Evolutionary conservation across 768 basidiomycete genomes (phyloP).

Genomic region (Pholiota conissans): DNA sequence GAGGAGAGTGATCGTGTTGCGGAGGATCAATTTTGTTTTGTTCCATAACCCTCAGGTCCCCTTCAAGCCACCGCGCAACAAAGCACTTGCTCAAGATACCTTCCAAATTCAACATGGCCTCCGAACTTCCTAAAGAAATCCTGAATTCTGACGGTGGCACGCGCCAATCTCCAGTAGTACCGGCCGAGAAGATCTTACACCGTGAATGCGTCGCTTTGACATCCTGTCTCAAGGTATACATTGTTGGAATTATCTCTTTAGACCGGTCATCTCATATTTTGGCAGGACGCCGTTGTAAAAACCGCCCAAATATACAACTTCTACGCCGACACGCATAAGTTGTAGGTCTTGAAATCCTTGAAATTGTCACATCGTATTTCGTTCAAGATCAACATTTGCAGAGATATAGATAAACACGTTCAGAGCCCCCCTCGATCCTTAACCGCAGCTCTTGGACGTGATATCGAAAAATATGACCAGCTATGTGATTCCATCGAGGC

Average conservation of each 20-base stretch:
- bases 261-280: neutral
- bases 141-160: too few species aligned
- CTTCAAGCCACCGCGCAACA: too few species aligned
- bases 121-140: neutral
- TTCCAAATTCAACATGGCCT: neutral
- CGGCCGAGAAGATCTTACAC: constrained; percentile 50
- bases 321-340: constrained; percentile 60
- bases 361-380: neutral
- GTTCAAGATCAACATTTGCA: constrained; percentile 23
- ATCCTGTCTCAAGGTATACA: constrained; percentile 53
- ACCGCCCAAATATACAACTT: constrained; percentile 73
- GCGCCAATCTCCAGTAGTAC: constrained; percentile 46
- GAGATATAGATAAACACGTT: constrained; percentile 58
- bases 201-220: constrained; percentile 64
- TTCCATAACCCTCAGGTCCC: too few species aligned
- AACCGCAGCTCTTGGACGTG: constrained; percentile 64
- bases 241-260: neutral
- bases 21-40: neutral
- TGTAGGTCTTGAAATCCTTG: constrained; percentile 63
- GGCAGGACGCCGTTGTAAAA: constrained; percentile 63
- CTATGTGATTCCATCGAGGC: constrained; percentile 77
- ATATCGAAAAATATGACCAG: constrained; percentile 80
- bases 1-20: neutral
- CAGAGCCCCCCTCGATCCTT: constrained; percentile 65
- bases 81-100: neutral